A percentile compares a stretch with the other conserved stretches of the same genome.
These are phyloP conservation scores for Lactifluus hygrophoroides DNA, from an alignment of 768 basidiomycete genomes.

Conservation along the genomic window DNA sequence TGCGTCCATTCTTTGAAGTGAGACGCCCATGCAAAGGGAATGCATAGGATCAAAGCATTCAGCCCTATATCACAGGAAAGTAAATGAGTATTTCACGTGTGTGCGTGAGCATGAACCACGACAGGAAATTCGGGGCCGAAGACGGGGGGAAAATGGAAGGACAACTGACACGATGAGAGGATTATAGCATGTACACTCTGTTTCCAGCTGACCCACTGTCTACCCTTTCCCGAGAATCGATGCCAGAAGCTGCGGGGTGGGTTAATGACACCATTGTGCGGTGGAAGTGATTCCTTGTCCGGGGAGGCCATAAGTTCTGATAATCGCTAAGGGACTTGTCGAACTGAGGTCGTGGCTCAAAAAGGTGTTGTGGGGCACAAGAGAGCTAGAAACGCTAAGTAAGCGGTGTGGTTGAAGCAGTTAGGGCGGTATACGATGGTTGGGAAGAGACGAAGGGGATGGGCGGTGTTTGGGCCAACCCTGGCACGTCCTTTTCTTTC, in stretches of 20 bases:
- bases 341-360: not conserved
- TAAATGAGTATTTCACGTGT: too few relatives aligned
- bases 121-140: too few relatives aligned
- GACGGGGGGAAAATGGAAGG: not conserved
- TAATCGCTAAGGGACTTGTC: not conserved
- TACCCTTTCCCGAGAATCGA: slow-evolving; percentile 14
- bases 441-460: not conserved
- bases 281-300: not conserved
- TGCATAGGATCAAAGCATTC: slow-evolving; percentile 21
- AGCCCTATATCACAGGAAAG: slow-evolving; percentile 10
- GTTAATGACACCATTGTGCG: not conserved
- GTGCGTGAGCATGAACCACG: too few relatives aligned
- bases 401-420: not conserved
- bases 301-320: not conserved
- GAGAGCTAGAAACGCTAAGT: not conserved
- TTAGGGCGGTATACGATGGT: not conserved
- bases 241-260: slow-evolving; percentile 3
- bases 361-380: not conserved
- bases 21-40: slow-evolving; percentile 26
- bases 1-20: slow-evolving; percentile 22
- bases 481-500: not conserved
- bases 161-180: slow-evolving; percentile 14
- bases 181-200: slow-evolving; percentile 8
- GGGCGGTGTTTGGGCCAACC: not conserved
- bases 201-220: slow-evolving; percentile 6